Base-by-base conservation (phyloP, 2,329 filamentous ascomycete species). In the Didymella lethalis region DNA sequence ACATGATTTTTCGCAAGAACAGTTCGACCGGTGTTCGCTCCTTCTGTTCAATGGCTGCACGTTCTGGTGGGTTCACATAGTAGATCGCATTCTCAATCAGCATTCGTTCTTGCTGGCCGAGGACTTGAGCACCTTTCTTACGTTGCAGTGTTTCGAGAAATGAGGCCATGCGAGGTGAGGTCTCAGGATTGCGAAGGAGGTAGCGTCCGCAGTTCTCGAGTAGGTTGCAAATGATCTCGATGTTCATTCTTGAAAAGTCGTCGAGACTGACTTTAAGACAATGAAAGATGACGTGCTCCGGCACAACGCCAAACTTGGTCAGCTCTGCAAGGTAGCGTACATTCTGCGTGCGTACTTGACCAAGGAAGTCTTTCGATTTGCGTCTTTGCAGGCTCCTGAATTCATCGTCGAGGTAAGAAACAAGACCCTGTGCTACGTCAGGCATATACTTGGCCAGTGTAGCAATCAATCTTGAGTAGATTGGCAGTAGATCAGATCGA, bases 171-270 rank as follows among this genome's bases (percentile, higher is more conserved):
- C 95, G 88, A 8, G 94, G 94, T 10, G 91, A 90, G 0, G 96
- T 98, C 62, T 98, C 93, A 0, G 92, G 89, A 67, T 95, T 98
- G 48, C 94, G 91, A 58, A 99, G 84, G 23, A 99, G 82, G 77
- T 97, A 99, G 18, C 95, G 88, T 43, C 95, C 95, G 72, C 96
- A 99, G 64, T 98, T 98, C 76, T 99, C 95, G 23, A 99, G 84
- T 28, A 99, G 83, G 71, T 96, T 96, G 71, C 93, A 96, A 64
- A 99, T 94, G 68, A 99, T 97, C 77, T 99, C 96, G 64, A 99
- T 97, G 72, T 99, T 99, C 91, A 97, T 97, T 61, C 94, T 87
- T 2, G 95, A 97, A 73, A 99, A 99, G 72, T 99, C 95, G 70
- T 99, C 95, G 28, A 99, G 81, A 67, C 94, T 96, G 75, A 99